These are phyloP conservation scores for Dimargaris cristalligena DNA, from an alignment of 192 early-diverging fungal species.

Conservation along the genomic window DNA sequence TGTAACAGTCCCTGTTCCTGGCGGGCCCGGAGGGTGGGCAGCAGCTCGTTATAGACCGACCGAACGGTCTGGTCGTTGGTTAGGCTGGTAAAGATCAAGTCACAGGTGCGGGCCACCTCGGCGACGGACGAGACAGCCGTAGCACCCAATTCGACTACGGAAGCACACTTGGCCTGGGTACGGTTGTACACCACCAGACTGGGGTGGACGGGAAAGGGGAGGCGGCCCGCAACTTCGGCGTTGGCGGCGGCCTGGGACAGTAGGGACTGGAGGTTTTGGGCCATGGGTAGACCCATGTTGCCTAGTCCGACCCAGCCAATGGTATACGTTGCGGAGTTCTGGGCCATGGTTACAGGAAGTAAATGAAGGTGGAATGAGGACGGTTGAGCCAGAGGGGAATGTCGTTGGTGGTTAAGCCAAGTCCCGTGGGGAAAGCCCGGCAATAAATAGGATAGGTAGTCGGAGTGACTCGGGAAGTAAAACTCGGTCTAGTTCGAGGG, in stretches of 20 bases:
- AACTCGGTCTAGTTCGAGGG: too few species aligned
- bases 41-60: constrained; percentile 23
- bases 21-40: constrained; percentile 12
- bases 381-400: too few species aligned
- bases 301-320: constrained; percentile 49
- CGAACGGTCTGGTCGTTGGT: constrained; percentile 40
- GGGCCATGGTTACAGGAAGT: too few species aligned
- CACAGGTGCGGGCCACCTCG: constrained; percentile 21
- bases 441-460: too few species aligned
- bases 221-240: neutral
- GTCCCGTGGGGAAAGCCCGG: too few species aligned
- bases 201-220: constrained; percentile 4
- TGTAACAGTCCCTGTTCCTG: neutral
- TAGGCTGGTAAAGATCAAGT: constrained; percentile 44
- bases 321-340: constrained; percentile 6
- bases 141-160: constrained; percentile 24
- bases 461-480: too few species aligned
- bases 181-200: constrained; percentile 47
- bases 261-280: constrained; percentile 33
- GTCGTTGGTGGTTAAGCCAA: too few species aligned
- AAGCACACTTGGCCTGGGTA: constrained; percentile 25
- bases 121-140: constrained; percentile 18
- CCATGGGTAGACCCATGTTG: constrained; percentile 42
- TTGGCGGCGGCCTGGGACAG: constrained; percentile 18
- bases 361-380: too few species aligned